Percentiles rank a stretch among this genome's conserved stretches.
phyloP scores from a whole-genome alignment of 768 basidiomycete genomes.

The Hysterangium stoloniferum region DNA sequence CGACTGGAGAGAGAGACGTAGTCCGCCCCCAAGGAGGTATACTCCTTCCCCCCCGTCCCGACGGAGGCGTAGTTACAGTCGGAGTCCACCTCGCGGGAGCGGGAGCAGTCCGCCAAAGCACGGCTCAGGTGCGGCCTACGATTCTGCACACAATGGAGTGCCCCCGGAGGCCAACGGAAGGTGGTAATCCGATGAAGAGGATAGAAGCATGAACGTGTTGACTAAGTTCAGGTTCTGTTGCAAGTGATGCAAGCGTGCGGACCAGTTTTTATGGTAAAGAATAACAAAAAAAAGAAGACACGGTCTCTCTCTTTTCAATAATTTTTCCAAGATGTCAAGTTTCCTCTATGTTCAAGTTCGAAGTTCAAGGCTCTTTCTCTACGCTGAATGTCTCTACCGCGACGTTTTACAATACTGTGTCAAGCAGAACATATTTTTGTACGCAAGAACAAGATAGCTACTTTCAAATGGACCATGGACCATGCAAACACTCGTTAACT shows the following conservation, averaged over 20 bases:
- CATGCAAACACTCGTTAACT: too few relatives aligned
- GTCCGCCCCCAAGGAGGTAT: slow-evolving; percentile 59
- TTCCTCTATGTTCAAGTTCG: slow-evolving; percentile 49
- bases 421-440: slow-evolving; percentile 6
- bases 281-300: slow-evolving; percentile 9
- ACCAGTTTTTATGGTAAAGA: neutral
- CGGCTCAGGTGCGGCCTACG: slow-evolving; percentile 2
- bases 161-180: slow-evolving; percentile 7
- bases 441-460: slow-evolving; percentile 13
- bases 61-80: slow-evolving; percentile 62
- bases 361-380: slow-evolving; percentile 26
- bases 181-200: slow-evolving; percentile 9
- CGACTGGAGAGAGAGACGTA: slow-evolving; percentile 78
- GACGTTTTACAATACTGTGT: slow-evolving; percentile 1
- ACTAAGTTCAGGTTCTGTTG: slow-evolving; percentile 8
- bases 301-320: slow-evolving; percentile 25
- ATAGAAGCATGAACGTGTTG: neutral
- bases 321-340: slow-evolving; percentile 64
- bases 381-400: slow-evolving; percentile 8
- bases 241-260: slow-evolving; percentile 8
- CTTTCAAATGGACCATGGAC: too few relatives aligned
- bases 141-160: neutral
- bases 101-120: slow-evolving; percentile 36
- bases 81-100: slow-evolving; percentile 66
- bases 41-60: slow-evolving; percentile 64